Base-by-base conservation (phyloP, 306 rosid species). In the Quercus cerris region DNA sequence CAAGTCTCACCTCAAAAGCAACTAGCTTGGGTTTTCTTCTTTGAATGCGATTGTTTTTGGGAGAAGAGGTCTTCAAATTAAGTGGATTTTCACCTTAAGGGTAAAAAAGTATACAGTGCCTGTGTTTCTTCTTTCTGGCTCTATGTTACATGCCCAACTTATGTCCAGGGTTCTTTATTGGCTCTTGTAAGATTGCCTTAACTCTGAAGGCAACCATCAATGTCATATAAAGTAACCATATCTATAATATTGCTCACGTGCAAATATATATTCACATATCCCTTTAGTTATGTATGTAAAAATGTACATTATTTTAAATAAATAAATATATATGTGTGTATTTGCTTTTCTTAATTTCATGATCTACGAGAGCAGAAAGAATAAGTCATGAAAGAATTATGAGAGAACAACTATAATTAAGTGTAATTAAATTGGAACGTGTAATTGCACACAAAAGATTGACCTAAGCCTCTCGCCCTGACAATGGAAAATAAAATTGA, bases 121-220 rank as follows among this genome's bases (percentile, higher is more conserved):
- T 84, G 77, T 81, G 70, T 77, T 72, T 81, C 77, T 78, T 73
- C 63, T 75, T 76, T 75, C 79, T 52, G 38, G 28, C 19, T 80
- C 17, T 5, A 35, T 38, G 54, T 46, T 58, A 11, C 70, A 20
- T 17, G 56, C 41, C 71, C 4, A n/a, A 18, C 52, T 31, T 30
- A 5, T 57, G 41, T 49, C 68, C 14, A 25, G 66, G 66, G 12
- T 54, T 81, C 72, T 71, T 67, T 54, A 49, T 59, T 55, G 35
- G 33, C 55, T 70, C 54, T 75, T 72, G 20, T 70, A 51, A 77
- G 74, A 38, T 79, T 87, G 78, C 86, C 87, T 85, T 85, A 77
- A 35, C 52, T 62, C 18, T 31, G 76, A 82, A 84, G 90, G 84
- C 81, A 82, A 20, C 27, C 2, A 9, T 35, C 71, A 3, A 9